Evolutionary conservation across 768 basidiomycete species (phyloP), one percentile per base, ranked within the genome.

Genomic region (Paxillus ammoniavirescens): DNA sequence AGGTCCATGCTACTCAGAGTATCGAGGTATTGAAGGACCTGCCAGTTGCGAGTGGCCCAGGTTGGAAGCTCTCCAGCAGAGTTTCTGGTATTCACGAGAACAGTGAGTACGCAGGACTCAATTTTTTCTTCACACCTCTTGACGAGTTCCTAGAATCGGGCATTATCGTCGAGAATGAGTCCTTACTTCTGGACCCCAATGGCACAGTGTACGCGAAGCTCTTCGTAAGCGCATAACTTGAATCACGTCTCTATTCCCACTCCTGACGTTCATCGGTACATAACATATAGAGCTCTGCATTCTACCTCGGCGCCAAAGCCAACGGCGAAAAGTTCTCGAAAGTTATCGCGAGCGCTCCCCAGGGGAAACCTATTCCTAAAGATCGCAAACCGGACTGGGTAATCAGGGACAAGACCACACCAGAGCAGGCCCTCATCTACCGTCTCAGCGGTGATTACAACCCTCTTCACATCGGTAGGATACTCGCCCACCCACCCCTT

Each of bases 11-110:
- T 5, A 82, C 83, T 10, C 91, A 93, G 66, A 83, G 82, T 7
- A 89, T 94, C 53, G 83, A 93, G 68, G 79, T 92, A 28, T 64
- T 94, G 55, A 88, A 84, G 66, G 81, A 85, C n/a, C 73, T 95
- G 46, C 92, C 92, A 0, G 67, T 78, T 0, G 85, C 82, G 33
- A 87, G 86, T 56, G 91, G 91, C 8, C 74, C 81, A 2, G 93
- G 90, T 8, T 95, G 92, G 92, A 87, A 76, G 53, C 76, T 86
- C 65, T 84, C 79, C 59, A 75, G 75, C 54, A 78, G 84, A 52
- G 77, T 91, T 46, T 80, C 81, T 1, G 89, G 83, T 30, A 76
- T 93, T 18, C 80, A 79, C 43, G 92, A 95, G 73, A 94, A 94
- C 68, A 92, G 91, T 91, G 57, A 49, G 86, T 71, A 1, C 12